phyloP scores from a whole-genome alignment of 1,284 basidiomycete species.

The Sphaerobolus stellatus region DNA sequence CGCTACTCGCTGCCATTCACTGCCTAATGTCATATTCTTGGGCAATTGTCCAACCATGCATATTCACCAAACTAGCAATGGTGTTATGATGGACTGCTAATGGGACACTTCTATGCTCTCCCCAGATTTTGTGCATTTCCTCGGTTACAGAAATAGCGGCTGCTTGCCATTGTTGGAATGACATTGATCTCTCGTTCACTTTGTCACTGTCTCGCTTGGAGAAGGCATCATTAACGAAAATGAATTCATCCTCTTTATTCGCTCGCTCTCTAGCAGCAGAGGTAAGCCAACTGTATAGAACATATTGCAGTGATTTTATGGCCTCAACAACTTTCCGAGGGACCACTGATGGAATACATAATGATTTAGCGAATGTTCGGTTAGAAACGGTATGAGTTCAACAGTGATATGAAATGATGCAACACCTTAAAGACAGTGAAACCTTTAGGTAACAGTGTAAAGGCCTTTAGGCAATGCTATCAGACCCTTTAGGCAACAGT shows the following conservation, averaged over 20 bases:
- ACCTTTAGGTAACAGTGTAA: no score
- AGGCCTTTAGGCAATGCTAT: no score
- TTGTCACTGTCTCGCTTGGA: conserved; percentile 13
- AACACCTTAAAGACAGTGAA: no score
- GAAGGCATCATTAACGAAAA: conserved; percentile 15
- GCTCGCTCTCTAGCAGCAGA: conserved; percentile 12
- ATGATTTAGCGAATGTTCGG: no score
- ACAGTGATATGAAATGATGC: no score
- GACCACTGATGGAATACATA: conserved; percentile 17
- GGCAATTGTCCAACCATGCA: conserved; percentile 22
- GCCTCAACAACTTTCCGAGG: conserved; percentile 21
- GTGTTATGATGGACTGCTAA: conserved; percentile 16
- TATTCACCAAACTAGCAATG: conserved; percentile 12
- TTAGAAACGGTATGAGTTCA: no score
- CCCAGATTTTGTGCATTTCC: background rate
- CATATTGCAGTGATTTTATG: conserved; percentile 17
- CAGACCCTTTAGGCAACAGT: no score
- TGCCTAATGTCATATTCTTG: conserved; percentile 31
- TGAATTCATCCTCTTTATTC: conserved; percentile 17
- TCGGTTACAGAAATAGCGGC: background rate
- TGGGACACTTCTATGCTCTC: background rate
- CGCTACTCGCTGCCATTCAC: conserved; percentile 17
- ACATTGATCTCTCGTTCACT: conserved; percentile 13
- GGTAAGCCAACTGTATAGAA: conserved; percentile 21
- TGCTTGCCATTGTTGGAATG: conserved; percentile 11